These are phyloP conservation scores for Teunomyces barrocoloradensis DNA, from an alignment of 805 yeast species.

Conservation along the genomic window DNA sequence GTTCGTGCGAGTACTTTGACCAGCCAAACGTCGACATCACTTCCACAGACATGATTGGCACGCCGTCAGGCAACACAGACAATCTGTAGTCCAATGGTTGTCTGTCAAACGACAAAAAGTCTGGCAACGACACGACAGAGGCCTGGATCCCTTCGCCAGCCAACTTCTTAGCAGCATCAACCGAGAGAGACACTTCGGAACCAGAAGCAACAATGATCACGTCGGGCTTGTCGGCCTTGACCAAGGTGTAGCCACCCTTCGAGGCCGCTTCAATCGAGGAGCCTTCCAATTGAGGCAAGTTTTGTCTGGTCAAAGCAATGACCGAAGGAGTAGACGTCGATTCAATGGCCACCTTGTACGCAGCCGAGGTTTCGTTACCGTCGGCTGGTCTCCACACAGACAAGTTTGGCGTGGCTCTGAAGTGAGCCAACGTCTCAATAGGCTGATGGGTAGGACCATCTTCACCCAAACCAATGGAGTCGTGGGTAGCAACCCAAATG, in stretches of 20 bases:
- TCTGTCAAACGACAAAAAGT: slow-evolving; percentile 81
- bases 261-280: slow-evolving; percentile 87
- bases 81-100: slow-evolving; percentile 80
- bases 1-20: slow-evolving; percentile 94
- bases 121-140: slow-evolving; percentile 89
- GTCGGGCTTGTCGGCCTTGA: slow-evolving; percentile 55
- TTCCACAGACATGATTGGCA: slow-evolving; percentile 91
- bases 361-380: slow-evolving; percentile 86
- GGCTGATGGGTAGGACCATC: slow-evolving; percentile 96
- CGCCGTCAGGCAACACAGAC: slow-evolving; percentile 90
- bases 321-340: slow-evolving; percentile 66
- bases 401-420: slow-evolving; percentile 80
- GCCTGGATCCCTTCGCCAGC: slow-evolving; percentile 66
- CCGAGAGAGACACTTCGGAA: slow-evolving; percentile 84
- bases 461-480: slow-evolving; percentile 88
- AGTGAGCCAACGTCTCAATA: slow-evolving; percentile 82
- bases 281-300: slow-evolving; percentile 90
- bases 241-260: slow-evolving; percentile 89
- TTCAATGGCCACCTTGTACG: slow-evolving; percentile 65
- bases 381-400: slow-evolving; percentile 93
- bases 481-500: slow-evolving; percentile 87
- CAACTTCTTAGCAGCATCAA: slow-evolving; percentile 78
- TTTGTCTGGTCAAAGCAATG: slow-evolving; percentile 80
- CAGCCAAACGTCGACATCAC: slow-evolving; percentile 90
- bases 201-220: slow-evolving; percentile 86